Conservation (phyloP, 257 asterid species). For the Capsicum chinense region DNA sequence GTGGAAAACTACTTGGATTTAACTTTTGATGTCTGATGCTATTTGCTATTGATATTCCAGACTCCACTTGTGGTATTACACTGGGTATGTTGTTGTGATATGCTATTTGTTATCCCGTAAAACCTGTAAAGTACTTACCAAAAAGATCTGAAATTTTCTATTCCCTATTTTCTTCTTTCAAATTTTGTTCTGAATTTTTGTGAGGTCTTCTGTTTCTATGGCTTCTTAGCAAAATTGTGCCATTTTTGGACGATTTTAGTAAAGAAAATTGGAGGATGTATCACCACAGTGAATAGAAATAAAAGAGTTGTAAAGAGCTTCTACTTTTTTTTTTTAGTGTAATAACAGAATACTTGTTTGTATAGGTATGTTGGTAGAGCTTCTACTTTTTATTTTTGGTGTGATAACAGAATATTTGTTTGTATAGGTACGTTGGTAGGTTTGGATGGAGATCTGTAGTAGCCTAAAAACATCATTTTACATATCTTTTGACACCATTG, state of each 20-base stretch:
- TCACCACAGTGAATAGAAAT: background rate
- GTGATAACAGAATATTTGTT: background rate
- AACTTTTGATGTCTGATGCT: background rate
- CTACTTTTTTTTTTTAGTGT: background rate
- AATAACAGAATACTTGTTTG: background rate
- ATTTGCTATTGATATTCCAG: constrained; percentile 1
- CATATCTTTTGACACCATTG: background rate
- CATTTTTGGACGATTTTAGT: background rate
- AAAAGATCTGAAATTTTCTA: background rate
- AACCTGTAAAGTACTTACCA: background rate
- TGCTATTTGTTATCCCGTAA: constrained; percentile 10
- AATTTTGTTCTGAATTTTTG: background rate
- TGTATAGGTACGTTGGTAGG: background rate
- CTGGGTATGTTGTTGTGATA: background rate
- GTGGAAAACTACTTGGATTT: constrained; percentile 21
- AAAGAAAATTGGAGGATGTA: background rate
- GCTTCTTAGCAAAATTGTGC: background rate
- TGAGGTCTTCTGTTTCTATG: background rate
- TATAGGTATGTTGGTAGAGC: background rate
- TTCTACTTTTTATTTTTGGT: too few species aligned
- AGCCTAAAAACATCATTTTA: background rate
- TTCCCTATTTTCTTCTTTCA: background rate
- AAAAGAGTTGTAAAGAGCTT: background rate
- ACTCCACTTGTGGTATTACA: background rate
- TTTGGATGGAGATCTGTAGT: background rate